These are phyloP conservation scores for Porpolomopsis calyptriformis DNA, from an alignment of 768 basidiomycete genomes.

Conservation along the genomic window DNA sequence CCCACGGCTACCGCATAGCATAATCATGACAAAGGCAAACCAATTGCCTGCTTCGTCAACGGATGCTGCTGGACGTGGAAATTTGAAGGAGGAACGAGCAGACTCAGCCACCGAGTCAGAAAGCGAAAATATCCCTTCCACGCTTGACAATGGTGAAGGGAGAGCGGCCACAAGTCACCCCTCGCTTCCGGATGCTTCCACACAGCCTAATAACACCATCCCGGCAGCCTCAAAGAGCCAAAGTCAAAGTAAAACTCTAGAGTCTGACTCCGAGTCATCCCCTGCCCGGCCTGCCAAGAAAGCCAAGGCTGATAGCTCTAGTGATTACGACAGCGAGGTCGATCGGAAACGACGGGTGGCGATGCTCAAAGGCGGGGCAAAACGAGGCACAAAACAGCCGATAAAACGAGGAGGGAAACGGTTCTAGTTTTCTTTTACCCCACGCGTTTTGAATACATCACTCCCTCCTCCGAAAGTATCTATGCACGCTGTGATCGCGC, in stretches of 20 bases:
- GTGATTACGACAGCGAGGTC: slow-evolving; percentile 51
- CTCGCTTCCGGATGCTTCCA: slow-evolving; percentile 11
- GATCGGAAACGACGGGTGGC: slow-evolving; percentile 35
- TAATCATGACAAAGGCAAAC: background rate
- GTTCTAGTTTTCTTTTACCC: slow-evolving; percentile 47
- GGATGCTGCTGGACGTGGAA: background rate
- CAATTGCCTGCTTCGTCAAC: background rate
- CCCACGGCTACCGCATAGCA: background rate
- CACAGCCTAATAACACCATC: slow-evolving; percentile 7
- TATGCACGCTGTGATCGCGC: too few species aligned
- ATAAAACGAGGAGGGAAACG: slow-evolving; percentile 67
- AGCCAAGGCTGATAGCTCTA: slow-evolving; percentile 28
- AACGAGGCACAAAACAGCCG: slow-evolving; percentile 57
- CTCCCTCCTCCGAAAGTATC: too few species aligned
- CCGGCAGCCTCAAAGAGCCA: slow-evolving; percentile 12
- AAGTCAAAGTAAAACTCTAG: slow-evolving; percentile 17
- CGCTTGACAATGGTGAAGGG: slow-evolving; percentile 15
- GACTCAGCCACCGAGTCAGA: slow-evolving; percentile 43
- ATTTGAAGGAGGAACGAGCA: slow-evolving; percentile 10
- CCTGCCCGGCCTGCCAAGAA: slow-evolving; percentile 44
- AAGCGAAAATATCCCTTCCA: slow-evolving; percentile 19
- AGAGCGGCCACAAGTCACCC: slow-evolving; percentile 10
- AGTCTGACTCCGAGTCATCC: slow-evolving; percentile 43
- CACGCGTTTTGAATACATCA: background rate
- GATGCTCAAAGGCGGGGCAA: slow-evolving; percentile 30